phyloP scores from a whole-genome alignment of 2,329 filamentous ascomycete species.

The Ophiostoma ulmi region DNA sequence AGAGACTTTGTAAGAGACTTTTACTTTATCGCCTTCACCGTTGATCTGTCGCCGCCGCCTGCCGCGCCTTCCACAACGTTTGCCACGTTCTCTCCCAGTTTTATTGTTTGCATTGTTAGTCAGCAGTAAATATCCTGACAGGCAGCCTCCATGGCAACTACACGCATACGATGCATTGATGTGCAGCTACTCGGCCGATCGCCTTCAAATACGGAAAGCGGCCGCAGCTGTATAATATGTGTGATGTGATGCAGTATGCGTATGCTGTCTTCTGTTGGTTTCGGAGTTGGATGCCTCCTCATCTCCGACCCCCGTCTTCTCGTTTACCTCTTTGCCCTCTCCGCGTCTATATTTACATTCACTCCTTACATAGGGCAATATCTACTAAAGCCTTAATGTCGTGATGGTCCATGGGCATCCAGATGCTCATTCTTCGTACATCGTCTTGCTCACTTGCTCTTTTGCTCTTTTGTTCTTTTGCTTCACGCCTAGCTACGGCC shows the following conservation, averaged over 20 bases:
- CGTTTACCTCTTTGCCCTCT: not conserved
- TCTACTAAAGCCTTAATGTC: not conserved
- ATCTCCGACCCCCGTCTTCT: not conserved
- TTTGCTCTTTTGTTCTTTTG: not conserved
- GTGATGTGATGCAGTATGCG: not conserved
- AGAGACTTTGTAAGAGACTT: too few relatives aligned
- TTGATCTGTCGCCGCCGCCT: not conserved
- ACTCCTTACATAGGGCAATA: not conserved
- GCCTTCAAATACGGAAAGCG: not conserved
- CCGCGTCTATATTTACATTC: not conserved
- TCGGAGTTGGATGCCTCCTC: not conserved
- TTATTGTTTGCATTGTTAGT: not conserved
- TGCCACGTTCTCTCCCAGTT: slow-evolving; percentile 1
- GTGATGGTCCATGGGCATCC: not conserved
- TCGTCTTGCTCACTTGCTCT: too few relatives aligned
- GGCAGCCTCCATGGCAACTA: not conserved
- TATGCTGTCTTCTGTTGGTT: not conserved
- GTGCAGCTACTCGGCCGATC: not conserved
- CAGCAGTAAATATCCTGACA: not conserved
- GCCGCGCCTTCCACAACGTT: slow-evolving; percentile 10
- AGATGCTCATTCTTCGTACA: not conserved
- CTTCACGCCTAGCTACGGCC: not conserved
- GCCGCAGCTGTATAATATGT: not conserved
- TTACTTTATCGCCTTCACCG: not conserved
- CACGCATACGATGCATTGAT: not conserved